Conservation (phyloP, 345 rosid species). For the Trapa incisa region DNA sequence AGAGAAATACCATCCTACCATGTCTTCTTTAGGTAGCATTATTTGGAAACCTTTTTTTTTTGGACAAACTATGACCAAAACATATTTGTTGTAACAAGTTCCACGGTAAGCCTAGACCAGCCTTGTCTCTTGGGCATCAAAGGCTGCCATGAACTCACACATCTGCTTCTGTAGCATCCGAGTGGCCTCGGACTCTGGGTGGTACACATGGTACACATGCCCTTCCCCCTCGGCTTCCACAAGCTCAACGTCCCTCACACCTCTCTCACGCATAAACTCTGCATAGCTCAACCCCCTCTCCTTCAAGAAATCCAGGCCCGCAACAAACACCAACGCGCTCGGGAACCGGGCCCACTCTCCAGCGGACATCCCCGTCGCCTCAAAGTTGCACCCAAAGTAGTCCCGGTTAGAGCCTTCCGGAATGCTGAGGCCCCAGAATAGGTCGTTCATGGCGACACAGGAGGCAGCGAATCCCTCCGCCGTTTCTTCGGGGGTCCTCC, state of each 20-base stretch:
- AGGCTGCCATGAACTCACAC: constrained; percentile 25
- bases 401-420: constrained; percentile 34
- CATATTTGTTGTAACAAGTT: neutral
- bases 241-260: constrained; percentile 24
- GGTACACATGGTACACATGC: constrained; percentile 41
- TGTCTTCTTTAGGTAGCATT: no score
- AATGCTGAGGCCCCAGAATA: constrained; percentile 50
- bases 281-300: constrained; percentile 47
- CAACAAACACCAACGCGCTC: constrained; percentile 28
- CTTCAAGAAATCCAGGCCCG: constrained; percentile 50
- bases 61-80: no score
- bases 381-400: constrained; percentile 39
- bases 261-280: constrained; percentile 26
- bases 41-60: no score
- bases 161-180: constrained; percentile 39
- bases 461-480: constrained; percentile 14
- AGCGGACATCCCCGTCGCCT: constrained; percentile 20
- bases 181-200: constrained; percentile 36
- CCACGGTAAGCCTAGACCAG: neutral
- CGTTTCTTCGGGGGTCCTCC: constrained; percentile 33
- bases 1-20: no score
- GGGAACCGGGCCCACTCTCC: constrained; percentile 42
- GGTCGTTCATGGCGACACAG: constrained; percentile 31
- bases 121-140: neutral
- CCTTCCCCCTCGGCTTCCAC: constrained; percentile 29